A percentile compares a stretch with the other conserved stretches of the same genome.
These are phyloP conservation scores for Galerina sulciceps DNA, from an alignment of 768 basidiomycete species.

Conservation along the genomic window DNA sequence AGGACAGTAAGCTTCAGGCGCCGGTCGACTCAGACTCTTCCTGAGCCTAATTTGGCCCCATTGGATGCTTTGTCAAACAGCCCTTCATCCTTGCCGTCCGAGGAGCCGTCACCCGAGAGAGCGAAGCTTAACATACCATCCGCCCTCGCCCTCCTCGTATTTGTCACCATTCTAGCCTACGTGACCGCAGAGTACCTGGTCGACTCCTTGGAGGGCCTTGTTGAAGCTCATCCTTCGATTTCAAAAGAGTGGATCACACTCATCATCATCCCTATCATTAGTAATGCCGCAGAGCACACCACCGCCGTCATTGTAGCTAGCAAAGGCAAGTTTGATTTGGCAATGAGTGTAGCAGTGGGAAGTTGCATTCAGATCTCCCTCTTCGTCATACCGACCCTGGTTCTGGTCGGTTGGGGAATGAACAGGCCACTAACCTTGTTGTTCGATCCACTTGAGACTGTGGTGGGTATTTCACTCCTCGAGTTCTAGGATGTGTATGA, in stretches of 20 bases:
- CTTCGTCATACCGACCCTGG: conserved; percentile 43
- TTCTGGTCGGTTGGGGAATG: conserved; percentile 44
- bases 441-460: conserved; percentile 43
- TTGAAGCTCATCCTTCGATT: conserved; percentile 38
- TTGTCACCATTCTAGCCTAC: conserved; percentile 41
- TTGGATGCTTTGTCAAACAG: neutral
- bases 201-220: conserved; percentile 42
- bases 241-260: conserved; percentile 50
- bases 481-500: neutral
- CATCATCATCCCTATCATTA: conserved; percentile 46
- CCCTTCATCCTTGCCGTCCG: conserved; percentile 14
- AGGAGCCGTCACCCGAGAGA: conserved; percentile 20
- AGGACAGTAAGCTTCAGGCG: conserved; percentile 11
- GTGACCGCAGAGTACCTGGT: conserved; percentile 47
- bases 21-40: conserved; percentile 28
- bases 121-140: conserved; percentile 38
- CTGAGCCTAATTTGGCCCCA: conserved; percentile 10
- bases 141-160: conserved; percentile 35
- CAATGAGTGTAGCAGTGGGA: conserved; percentile 47
- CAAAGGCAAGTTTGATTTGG: conserved; percentile 46
- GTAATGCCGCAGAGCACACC: conserved; percentile 46
- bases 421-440: conserved; percentile 42
- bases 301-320: conserved; percentile 46
- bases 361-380: conserved; percentile 48
- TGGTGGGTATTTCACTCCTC: conserved; percentile 27